Conservation (phyloP, 1,284 basidiomycete genomes). For the Leccinum subrobustum region DNA sequence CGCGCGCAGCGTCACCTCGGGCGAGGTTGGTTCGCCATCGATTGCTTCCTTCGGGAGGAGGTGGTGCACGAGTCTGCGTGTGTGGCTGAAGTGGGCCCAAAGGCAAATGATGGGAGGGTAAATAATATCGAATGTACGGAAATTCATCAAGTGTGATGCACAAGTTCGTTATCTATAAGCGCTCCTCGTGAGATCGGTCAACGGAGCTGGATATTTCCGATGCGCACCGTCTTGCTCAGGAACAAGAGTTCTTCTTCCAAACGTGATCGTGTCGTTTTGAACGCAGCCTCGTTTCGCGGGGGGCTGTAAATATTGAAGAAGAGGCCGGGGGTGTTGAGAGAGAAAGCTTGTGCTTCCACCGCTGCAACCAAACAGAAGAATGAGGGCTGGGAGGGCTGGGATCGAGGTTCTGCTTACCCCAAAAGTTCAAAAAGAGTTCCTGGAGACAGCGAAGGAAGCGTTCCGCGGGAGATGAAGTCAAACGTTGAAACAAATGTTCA, state of each 20-base stretch:
- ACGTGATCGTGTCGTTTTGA: constrained; percentile 59
- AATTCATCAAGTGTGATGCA: constrained; percentile 93
- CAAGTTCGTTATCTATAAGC: constrained; percentile 77
- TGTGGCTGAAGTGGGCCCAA: constrained; percentile 82
- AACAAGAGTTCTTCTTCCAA: constrained; percentile 85
- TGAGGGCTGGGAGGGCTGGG: not conserved
- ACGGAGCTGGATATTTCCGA: not conserved
- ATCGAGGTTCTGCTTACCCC: constrained; percentile 50
- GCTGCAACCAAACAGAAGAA: constrained; percentile 45
- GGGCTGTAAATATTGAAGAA: constrained; percentile 90
- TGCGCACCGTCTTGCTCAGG: constrained; percentile 60
- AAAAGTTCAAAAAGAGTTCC: constrained; percentile 89
- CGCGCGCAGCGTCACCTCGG: constrained; percentile 61
- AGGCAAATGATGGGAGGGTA: constrained; percentile 80
- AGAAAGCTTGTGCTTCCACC: constrained; percentile 82
- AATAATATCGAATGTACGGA: constrained; percentile 93
- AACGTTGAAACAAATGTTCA: constrained; percentile 71
- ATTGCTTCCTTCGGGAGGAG: constrained; percentile 58
- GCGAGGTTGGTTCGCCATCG: constrained; percentile 77
- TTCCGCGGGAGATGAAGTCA: constrained; percentile 72
- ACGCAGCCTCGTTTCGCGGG: constrained; percentile 64
- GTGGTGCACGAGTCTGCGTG: constrained; percentile 55
- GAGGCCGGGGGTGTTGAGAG: constrained; percentile 67
- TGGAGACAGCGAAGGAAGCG: constrained; percentile 69
- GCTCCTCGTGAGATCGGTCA: constrained; percentile 6